These are phyloP conservation scores for Geoglossum glabrum DNA, from an alignment of 495 filamentous ascomycete species.

Conservation along the genomic window DNA sequence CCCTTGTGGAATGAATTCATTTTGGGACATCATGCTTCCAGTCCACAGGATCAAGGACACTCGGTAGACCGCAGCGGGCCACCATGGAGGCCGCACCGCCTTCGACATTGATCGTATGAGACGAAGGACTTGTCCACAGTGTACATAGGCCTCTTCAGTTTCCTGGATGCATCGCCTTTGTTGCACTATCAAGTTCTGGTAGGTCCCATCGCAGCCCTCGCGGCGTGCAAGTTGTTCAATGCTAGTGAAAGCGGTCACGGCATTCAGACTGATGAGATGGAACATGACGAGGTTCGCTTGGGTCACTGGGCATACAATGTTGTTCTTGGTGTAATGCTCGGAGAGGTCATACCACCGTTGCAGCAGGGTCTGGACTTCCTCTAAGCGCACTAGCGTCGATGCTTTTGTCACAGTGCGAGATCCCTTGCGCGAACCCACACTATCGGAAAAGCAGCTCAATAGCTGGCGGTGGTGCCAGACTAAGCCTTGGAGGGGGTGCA, in stretches of 20 bases:
- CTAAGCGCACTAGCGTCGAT: conserved; percentile 27
- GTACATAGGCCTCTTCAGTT: conserved; percentile 34
- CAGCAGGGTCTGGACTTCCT: conserved; percentile 34
- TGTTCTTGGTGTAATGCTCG: conserved; percentile 11
- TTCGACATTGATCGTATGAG: conserved; percentile 26
- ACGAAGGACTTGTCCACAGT: conserved; percentile 37
- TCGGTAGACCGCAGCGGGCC: conserved; percentile 31
- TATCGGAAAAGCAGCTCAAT: conserved; percentile 25
- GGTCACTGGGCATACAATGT: conserved; percentile 21
- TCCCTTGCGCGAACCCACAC: conserved; percentile 15
- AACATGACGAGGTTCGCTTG: conserved; percentile 39
- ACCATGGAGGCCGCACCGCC: conserved; percentile 29
- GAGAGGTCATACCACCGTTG: conserved; percentile 37
- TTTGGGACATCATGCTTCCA: conserved; percentile 18
- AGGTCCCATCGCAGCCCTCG: conserved; percentile 27
- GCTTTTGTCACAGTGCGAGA: conserved; percentile 24
- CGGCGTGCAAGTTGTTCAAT: conserved; percentile 36
- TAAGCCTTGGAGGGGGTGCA: conserved; percentile 31
- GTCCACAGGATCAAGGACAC: conserved; percentile 30
- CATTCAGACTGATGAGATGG: conserved; percentile 41
- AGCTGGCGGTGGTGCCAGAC: conserved; percentile 28
- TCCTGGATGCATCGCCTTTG: conserved; percentile 33
- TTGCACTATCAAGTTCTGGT: conserved; percentile 25
- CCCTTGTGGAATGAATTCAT: conserved; percentile 5
- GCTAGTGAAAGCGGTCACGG: conserved; percentile 34